phyloP scores from a whole-genome alignment of 495 filamentous ascomycete genomes.

The Aspergillus biplanus region DNA sequence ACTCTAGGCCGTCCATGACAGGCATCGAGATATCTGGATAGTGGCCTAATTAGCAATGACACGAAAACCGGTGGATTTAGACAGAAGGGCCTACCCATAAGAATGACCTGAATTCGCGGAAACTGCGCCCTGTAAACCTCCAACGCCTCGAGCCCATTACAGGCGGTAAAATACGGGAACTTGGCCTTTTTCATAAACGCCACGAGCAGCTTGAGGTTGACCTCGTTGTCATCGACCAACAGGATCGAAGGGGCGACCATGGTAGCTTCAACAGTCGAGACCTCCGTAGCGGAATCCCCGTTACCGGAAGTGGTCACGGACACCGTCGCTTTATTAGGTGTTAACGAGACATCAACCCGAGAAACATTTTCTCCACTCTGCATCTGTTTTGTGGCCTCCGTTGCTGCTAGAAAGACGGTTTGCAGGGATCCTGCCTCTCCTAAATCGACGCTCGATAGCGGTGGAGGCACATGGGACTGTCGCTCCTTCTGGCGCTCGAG shows the following conservation, averaged over 20 bases:
- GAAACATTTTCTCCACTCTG: background rate
- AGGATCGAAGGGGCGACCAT: slow-evolving; percentile 12
- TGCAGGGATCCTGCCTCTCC: background rate
- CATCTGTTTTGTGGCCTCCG: background rate
- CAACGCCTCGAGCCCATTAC: slow-evolving; percentile 19
- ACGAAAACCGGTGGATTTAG: no score
- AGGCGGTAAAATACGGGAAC: slow-evolving; percentile 4
- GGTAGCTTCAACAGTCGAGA: slow-evolving; percentile 2
- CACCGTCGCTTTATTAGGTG: background rate
- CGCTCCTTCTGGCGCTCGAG: slow-evolving; percentile 25
- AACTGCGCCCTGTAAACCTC: slow-evolving; percentile 13
- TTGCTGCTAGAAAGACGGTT: background rate
- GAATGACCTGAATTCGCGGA: slow-evolving; percentile 13
- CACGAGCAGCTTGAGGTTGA: slow-evolving; percentile 22
- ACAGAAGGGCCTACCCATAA: slow-evolving; percentile 15
- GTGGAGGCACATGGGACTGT: background rate
- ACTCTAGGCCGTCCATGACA: slow-evolving; percentile 22
- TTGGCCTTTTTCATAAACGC: slow-evolving; percentile 19
- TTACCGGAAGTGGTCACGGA: slow-evolving; percentile 13
- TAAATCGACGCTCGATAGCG: background rate
- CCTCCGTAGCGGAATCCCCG: slow-evolving; percentile 5
- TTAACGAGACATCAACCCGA: background rate
- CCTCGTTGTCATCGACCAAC: slow-evolving; percentile 21
- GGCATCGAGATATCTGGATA: slow-evolving; percentile 23
- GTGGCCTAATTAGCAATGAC: no score